Conservation (phyloP, 345 rosid species). For the Acer saccharum region DNA sequence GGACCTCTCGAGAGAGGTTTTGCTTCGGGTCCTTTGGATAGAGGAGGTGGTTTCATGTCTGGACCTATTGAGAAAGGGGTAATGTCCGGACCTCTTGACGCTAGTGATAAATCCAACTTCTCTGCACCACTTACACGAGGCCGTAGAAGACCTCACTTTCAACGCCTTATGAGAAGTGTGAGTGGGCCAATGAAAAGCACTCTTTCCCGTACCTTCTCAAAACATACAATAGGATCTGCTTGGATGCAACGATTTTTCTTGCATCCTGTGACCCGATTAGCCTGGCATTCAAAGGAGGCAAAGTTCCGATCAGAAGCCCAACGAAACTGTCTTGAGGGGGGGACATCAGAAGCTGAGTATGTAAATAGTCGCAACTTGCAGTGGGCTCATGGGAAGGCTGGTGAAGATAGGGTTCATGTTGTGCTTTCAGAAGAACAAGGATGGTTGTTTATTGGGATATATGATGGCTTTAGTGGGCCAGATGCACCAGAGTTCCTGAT, state of each 20-base stretch:
- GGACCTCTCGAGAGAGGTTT: conserved; percentile 93
- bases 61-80: conserved; percentile 94
- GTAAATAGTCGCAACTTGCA: conserved; percentile 70
- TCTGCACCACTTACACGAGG: conserved; percentile 89
- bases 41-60: conserved; percentile 85
- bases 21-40: conserved; percentile 92
- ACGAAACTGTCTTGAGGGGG: conserved; percentile 56
- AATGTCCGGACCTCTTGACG: conserved; percentile 97
- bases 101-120: conserved; percentile 74
- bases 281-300: conserved; percentile 74
- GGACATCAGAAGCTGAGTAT: conserved; percentile 58
- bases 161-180: conserved; percentile 77
- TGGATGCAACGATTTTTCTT: conserved; percentile 85
- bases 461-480: conserved; percentile 98
- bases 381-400: conserved; percentile 99
- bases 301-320: conserved; percentile 63
- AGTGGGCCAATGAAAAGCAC: conserved; percentile 90
- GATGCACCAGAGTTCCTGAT: conserved; percentile 97
- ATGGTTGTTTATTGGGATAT: conserved; percentile 95
- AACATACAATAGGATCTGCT: conserved; percentile 60
- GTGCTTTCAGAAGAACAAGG: conserved; percentile 99
- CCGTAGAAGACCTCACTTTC: conserved; percentile 65
- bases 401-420: conserved; percentile 96
- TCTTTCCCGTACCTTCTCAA: conserved; percentile 80
- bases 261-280: conserved; percentile 66